Evolutionary conservation across 2,329 filamentous ascomycete species (phyloP).

Genomic region (Neocatenulostroma microsporum): DNA sequence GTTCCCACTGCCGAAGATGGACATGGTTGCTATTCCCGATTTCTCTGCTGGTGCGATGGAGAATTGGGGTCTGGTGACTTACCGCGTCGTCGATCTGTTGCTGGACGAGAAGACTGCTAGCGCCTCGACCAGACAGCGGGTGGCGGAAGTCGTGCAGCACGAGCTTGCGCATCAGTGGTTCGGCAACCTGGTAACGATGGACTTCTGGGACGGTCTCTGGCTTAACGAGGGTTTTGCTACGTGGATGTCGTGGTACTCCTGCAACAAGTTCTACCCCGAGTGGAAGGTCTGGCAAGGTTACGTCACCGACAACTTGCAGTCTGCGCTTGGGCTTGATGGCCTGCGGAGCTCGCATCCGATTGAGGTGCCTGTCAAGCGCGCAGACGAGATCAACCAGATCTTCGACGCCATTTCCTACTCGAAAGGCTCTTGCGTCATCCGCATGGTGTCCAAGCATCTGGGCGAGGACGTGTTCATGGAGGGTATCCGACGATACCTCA

Average conservation of each 20-base stretch:
- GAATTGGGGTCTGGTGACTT: slow-evolving; percentile 95
- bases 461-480: slow-evolving; percentile 91
- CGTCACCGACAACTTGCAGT: slow-evolving; percentile 84
- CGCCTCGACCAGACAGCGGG: slow-evolving; percentile 81
- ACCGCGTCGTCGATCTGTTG: slow-evolving; percentile 83
- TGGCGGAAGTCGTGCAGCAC: slow-evolving; percentile 93
- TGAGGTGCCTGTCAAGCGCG: slow-evolving; percentile 89
- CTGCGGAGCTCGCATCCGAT: slow-evolving; percentile 92
- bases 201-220: slow-evolving; percentile 97
- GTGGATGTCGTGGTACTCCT: slow-evolving; percentile 90
- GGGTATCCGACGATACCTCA: slow-evolving; percentile 81
- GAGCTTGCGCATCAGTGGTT: slow-evolving; percentile 98
- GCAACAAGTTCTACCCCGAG: slow-evolving; percentile 91
- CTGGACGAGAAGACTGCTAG: slow-evolving; percentile 88
- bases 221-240: slow-evolving; percentile 90
- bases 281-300: slow-evolving; percentile 98
- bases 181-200: slow-evolving; percentile 94
- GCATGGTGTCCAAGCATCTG: slow-evolving; percentile 94
- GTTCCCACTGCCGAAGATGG: slow-evolving; percentile 88
- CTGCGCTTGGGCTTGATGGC: slow-evolving; percentile 79
- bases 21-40: slow-evolving; percentile 92
- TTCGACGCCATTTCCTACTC: slow-evolving; percentile 97
- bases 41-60: slow-evolving; percentile 97
- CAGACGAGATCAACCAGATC: slow-evolving; percentile 95
- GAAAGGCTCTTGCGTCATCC: slow-evolving; percentile 89